phyloP scores from a whole-genome alignment of 768 basidiomycete genomes.

The Thelephora aurantiotincta region DNA sequence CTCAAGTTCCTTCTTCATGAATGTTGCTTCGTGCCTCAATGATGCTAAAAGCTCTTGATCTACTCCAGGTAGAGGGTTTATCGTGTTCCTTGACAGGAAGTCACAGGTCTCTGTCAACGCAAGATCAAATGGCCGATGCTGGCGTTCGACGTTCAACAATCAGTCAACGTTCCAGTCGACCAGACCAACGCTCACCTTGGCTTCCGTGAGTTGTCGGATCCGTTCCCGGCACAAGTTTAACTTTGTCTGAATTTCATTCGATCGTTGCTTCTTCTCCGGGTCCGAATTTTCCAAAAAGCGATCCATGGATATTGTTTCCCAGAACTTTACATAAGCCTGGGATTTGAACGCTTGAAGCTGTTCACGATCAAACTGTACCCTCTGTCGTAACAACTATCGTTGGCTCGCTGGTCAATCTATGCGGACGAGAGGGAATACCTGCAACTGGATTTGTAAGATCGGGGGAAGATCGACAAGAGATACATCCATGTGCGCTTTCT shows the following conservation, averaged over 20 bases:
- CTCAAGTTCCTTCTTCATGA: slow-evolving; percentile 43
- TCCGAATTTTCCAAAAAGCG: slow-evolving; percentile 76
- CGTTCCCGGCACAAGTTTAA: slow-evolving; percentile 54
- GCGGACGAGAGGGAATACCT: slow-evolving; percentile 35
- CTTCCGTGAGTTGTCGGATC: slow-evolving; percentile 49
- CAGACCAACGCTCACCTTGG: slow-evolving; percentile 39
- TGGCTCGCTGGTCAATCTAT: background rate
- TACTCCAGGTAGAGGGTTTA: slow-evolving; percentile 30
- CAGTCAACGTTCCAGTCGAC: background rate
- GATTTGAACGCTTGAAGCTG: slow-evolving; percentile 89
- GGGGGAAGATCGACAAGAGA: slow-evolving; percentile 79
- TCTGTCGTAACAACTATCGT: slow-evolving; percentile 24
- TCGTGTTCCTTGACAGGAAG: slow-evolving; percentile 41
- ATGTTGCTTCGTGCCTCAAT: slow-evolving; percentile 37
- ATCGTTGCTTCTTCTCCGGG: slow-evolving; percentile 51
- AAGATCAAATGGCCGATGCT: slow-evolving; percentile 50
- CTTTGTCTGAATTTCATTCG: slow-evolving; percentile 55
- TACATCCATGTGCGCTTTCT: slow-evolving; percentile 80
- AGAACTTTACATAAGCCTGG: slow-evolving; percentile 89
- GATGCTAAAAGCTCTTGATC: slow-evolving; percentile 41
- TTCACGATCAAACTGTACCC: slow-evolving; percentile 90
- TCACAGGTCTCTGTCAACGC: slow-evolving; percentile 40
- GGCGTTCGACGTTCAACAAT: slow-evolving; percentile 2
- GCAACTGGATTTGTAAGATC: slow-evolving; percentile 87
- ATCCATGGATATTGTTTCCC: slow-evolving; percentile 78